Percentiles rank a stretch among this genome's conserved stretches.
phyloP scores from a whole-genome alignment of 2,329 filamentous ascomycete genomes.

The Penicillium hesseltinei region DNA sequence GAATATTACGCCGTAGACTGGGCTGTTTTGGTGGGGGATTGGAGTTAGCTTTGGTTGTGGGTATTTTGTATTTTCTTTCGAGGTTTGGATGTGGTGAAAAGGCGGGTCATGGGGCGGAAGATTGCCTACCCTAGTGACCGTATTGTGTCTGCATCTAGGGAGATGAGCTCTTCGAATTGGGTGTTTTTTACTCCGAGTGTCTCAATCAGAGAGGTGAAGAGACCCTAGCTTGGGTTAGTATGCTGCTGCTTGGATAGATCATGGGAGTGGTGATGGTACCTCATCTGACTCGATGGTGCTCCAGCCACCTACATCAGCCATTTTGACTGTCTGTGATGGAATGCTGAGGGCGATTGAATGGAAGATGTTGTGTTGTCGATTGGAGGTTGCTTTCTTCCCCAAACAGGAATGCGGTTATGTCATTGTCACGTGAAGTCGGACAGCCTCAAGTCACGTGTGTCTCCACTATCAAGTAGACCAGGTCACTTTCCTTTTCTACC shows the following conservation, averaged over 20 bases:
- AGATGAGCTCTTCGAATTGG: constrained; percentile 94
- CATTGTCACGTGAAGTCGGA: constrained; percentile 12
- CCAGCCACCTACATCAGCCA: constrained; percentile 70
- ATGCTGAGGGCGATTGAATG: neutral
- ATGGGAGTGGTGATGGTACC: constrained; percentile 55
- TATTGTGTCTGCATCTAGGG: constrained; percentile 69
- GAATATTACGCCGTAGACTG: constrained; percentile 94
- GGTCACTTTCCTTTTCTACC: neutral
- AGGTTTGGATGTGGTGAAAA: constrained; percentile 3
- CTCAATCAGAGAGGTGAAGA: constrained; percentile 96
- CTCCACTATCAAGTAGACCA: neutral
- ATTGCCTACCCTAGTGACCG: constrained; percentile 42
- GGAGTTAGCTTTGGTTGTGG: constrained; percentile 2
- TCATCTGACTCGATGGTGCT: constrained; percentile 98
- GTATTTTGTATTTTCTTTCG: neutral
- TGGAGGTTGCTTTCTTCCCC: constrained; percentile 6
- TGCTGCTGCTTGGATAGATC: constrained; percentile 1
- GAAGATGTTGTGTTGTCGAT: constrained; percentile 1
- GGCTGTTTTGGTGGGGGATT: constrained; percentile 45
- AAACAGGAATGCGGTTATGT: constrained; percentile 14
- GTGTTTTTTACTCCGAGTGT: constrained; percentile 87
- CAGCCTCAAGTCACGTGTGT: neutral
- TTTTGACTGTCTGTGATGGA: constrained; percentile 48
- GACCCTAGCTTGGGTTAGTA: constrained; percentile 58
- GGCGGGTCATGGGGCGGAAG: neutral